phyloP scores from a whole-genome alignment of 768 basidiomycete species.

The Mycena chlorophos region DNA sequence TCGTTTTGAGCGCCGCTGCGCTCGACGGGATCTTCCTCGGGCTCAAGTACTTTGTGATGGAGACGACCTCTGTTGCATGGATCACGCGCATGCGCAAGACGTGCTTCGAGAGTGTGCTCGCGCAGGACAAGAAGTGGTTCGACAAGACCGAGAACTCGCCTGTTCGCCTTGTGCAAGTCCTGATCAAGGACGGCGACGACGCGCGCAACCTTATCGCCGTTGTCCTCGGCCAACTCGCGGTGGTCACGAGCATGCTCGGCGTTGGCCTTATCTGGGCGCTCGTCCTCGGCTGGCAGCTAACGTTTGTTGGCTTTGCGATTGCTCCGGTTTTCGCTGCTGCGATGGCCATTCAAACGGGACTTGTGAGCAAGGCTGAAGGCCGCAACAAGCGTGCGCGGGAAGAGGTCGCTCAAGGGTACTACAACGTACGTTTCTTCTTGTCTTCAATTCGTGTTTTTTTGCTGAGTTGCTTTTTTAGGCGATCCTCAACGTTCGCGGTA shows the following conservation, averaged over 20 bases:
- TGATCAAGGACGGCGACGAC: constrained; percentile 76
- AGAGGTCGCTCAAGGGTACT: constrained; percentile 81
- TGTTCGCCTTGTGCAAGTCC: constrained; percentile 53
- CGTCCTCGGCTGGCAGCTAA: constrained; percentile 73
- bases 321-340: constrained; percentile 66
- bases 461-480: constrained; percentile 40
- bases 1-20: constrained; percentile 74
- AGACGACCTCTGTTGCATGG: constrained; percentile 75
- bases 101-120: constrained; percentile 60
- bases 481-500: constrained; percentile 82
- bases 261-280: constrained; percentile 83
- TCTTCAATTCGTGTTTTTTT: constrained; percentile 2
- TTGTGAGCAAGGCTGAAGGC: constrained; percentile 72
- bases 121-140: constrained; percentile 88
- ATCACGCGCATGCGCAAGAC: constrained; percentile 60
- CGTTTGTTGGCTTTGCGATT: constrained; percentile 71
- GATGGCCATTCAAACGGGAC: constrained; percentile 71
- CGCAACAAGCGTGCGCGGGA: constrained; percentile 85
- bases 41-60: constrained; percentile 79
- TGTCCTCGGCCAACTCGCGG: constrained; percentile 60
- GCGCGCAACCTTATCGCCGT: constrained; percentile 53
- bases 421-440: constrained; percentile 58
- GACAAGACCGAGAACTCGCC: constrained; percentile 66
- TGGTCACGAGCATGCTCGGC: constrained; percentile 70
- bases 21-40: constrained; percentile 76